Evolutionary conservation across 2,329 filamentous ascomycete species (phyloP).

Genomic region (Colletotrichum siamense): DNA sequence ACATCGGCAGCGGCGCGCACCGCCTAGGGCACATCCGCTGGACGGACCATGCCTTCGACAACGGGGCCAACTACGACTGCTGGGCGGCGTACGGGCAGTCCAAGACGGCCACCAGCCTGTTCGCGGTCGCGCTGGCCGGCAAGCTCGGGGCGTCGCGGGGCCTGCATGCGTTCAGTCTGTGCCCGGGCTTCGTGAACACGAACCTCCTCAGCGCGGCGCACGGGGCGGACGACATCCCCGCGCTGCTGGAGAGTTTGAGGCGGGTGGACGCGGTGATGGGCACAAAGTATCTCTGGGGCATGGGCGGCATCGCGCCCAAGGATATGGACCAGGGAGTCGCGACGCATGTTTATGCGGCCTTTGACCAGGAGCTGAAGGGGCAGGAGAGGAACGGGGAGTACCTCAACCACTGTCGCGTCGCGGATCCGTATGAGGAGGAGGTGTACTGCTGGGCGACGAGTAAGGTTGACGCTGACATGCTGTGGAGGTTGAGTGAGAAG

Average conservation of each 20-base stretch:
- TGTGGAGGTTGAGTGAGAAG: constrained; percentile 22
- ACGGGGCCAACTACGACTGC: constrained; percentile 26
- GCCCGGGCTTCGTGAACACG: constrained; percentile 62
- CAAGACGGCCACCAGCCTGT: constrained; percentile 33
- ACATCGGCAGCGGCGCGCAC: constrained; percentile 50
- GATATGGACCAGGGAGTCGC: constrained; percentile 6
- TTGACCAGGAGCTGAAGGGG: background rate
- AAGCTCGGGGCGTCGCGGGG: constrained; percentile 29
- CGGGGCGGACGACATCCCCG: background rate
- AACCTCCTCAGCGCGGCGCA: constrained; percentile 3
- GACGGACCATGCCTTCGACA: constrained; percentile 46
- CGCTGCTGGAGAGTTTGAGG: background rate
- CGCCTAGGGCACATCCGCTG: constrained; percentile 45
- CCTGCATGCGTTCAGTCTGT: constrained; percentile 48
- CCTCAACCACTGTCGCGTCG: constrained; percentile 1
- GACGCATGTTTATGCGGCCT: constrained; percentile 17
- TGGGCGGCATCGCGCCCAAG: background rate
- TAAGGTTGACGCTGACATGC: constrained; percentile 9
- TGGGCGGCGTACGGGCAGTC: constrained; percentile 30
- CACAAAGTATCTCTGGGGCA: constrained; percentile 2
- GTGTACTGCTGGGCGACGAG: constrained; percentile 8
- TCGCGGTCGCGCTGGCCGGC: constrained; percentile 9
- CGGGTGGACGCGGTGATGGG: constrained; percentile 1
- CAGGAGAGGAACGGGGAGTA: constrained; percentile 8
- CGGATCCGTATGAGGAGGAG: constrained; percentile 17